Evolutionary conservation across 768 basidiomycete genomes (phyloP), one percentile per base, ranked within the genome.

Genomic region (Boletellus ananas): DNA sequence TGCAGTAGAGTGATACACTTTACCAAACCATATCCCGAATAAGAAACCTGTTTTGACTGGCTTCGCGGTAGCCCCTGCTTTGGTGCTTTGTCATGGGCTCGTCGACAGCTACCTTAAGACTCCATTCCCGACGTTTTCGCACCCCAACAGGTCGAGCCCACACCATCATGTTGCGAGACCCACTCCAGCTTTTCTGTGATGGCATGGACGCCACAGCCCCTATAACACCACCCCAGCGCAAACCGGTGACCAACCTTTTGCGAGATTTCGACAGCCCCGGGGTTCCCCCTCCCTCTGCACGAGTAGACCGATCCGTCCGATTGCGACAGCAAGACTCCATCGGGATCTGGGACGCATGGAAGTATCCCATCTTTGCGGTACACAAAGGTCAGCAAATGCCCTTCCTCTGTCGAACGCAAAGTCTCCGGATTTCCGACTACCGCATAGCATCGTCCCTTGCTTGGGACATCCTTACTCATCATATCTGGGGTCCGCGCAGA

Each of bases 401-500:
- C 14, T 13, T 27, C 12, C 14, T 27, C 9, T 29, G 31, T 29
- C 17, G 3, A 47, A 37, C 13, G 16, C 14, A 20, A 20, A 6
- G 3, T 10, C 21, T 10, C 34, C 23, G 20, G 2, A 17, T 38
- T 42, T 43, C 35, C 52, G 37, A 61, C 16, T 36, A 16, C 49
- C 11, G 21, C 10, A 14, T 29, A 68, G 67, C 56, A 34, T 68
- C 68, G 20, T 57, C 58, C 23, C 60, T 83, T 6, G 81, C 84
- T 4, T 71, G 76, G 12, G 93, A 90, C 46, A 76, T 96, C 21
- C 67, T 95, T 41, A 74, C 78, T 7, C 87, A 96, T 64, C 81
- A 85, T 54, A 71, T 97, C 35, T 87, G 83, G 74, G 95, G 95
- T 3, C 94, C 95, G 1, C 83, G 87, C 37, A 83, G 84, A 62